Evolutionary conservation across 495 filamentous ascomycete species (phyloP), one percentile per base, ranked within the genome.

Genomic region (Trichocladium uniseriatum): DNA sequence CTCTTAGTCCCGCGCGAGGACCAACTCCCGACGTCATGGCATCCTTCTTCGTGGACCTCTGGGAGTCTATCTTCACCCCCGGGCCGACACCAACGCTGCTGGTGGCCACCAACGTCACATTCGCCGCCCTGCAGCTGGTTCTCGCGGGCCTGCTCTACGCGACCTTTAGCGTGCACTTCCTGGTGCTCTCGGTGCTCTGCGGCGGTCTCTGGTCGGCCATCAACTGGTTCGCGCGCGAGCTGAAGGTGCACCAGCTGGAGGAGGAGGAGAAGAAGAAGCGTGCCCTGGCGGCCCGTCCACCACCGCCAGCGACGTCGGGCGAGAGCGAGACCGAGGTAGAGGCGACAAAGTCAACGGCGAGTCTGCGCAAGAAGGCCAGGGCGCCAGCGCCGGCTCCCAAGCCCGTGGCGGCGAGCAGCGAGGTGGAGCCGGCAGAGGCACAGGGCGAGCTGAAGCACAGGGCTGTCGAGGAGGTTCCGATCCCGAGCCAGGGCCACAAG

Each of bases 171-270:
- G 72, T 91, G 22, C 92, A 98, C 71, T 97, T 97, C 57, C 55
- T 87, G 43, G 73, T 87, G 43, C 74, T 98, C 6, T 92, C 86
- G 6, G 61, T 79, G 40, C 70, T 98, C 8, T 86, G 79, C 34
- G 89, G 68, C 1, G 84, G 86, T 0, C 75, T 98, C 20, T 98
- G 92, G 92, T 85, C 76, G 66, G 79, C 82, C 18, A 94, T 98
- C 67, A 95, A 95, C 69, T 98, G 92, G 92, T 98, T 98, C 60
- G 87, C 89, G 35, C 63, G 65, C 19, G 92, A 98, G 72, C 71
- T 98, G 29, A 74, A 72, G 43, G 68, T 69, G 9, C 81, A 81
- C 36, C 81, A 86, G 58, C 70, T 65, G 18, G 72, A 89, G 61
- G 80, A 82, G 54, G 73, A 79, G 43, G 75, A 76, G 47, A 78